phyloP scores from a whole-genome alignment of 805 yeast genomes.

The Priceomyces castillae region DNA sequence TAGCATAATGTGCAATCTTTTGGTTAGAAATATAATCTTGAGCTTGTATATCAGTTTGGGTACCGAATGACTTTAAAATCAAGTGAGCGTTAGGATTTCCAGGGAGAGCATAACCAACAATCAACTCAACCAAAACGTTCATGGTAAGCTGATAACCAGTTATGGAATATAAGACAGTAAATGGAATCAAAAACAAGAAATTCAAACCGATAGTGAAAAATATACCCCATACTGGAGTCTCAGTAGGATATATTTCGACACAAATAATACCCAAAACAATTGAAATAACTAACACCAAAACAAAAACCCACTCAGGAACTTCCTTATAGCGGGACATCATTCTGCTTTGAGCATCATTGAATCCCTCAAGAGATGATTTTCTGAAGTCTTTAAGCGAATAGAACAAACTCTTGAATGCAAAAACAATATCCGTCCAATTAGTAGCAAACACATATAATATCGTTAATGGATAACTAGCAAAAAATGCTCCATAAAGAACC shows the following conservation, averaged over 20 bases:
- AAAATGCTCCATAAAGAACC: conserved; percentile 26
- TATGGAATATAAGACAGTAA: conserved; percentile 24
- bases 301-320: conserved; percentile 33
- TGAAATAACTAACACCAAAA: conserved; percentile 23
- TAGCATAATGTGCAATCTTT: conserved; percentile 62
- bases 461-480: conserved; percentile 27
- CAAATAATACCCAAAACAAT: conserved; percentile 32
- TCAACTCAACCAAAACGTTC: conserved; percentile 36
- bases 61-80: conserved; percentile 59
- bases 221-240: conserved; percentile 37
- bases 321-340: conserved; percentile 34
- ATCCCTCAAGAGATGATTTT: conserved; percentile 29
- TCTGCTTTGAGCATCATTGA: conserved; percentile 29
- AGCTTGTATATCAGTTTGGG: conserved; percentile 56
- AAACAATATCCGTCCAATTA: conserved; percentile 7
- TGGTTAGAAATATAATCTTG: conserved; percentile 52
- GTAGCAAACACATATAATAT: conserved; percentile 40
- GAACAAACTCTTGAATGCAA: conserved; percentile 22
- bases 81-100: conserved; percentile 35
- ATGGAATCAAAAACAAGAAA: conserved; percentile 32
- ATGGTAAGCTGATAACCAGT: conserved; percentile 34
- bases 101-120: conserved; percentile 37
- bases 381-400: conserved; percentile 10
- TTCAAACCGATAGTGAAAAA: conserved; percentile 34
- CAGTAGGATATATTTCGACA: conserved; percentile 29